A percentile compares a stretch with the other conserved stretches of the same genome.
phyloP scores from a whole-genome alignment of 1,139 yeast species.

The Geotrichum siamense region DNA sequence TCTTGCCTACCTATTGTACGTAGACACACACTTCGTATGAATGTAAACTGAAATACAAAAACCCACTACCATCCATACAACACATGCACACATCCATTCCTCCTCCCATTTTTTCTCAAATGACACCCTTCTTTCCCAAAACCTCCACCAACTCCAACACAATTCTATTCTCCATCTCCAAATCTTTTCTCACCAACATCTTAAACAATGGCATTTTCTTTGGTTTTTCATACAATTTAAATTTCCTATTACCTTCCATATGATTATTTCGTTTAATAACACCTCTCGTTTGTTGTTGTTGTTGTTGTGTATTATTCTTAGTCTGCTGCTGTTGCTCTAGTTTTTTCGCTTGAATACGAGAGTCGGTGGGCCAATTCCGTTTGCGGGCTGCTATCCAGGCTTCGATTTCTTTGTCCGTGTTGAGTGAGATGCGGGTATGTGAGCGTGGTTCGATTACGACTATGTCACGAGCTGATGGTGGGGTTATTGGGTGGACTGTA shows the following conservation, averaged over 20 bases:
- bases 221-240: constrained; percentile 35
- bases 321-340: constrained; percentile 4
- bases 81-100: too few species aligned
- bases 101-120: constrained; percentile 4
- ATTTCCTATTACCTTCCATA: constrained; percentile 18
- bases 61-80: too few species aligned
- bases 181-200: constrained; percentile 36
- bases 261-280: constrained; percentile 30
- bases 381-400: constrained; percentile 76
- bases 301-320: constrained; percentile 9
- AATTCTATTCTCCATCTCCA: constrained; percentile 32
- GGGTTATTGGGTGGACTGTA: background rate
- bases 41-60: too few species aligned
- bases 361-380: constrained; percentile 65
- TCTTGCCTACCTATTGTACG: too few species aligned
- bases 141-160: constrained; percentile 32
- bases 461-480: constrained; percentile 3
- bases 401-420: constrained; percentile 64
- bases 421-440: constrained; percentile 57
- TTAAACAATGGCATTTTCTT: constrained; percentile 32
- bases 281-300: constrained; percentile 19
- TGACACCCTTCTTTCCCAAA: constrained; percentile 18
- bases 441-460: constrained; percentile 36
- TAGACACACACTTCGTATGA: too few species aligned
- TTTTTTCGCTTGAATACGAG: constrained; percentile 36